Evolutionary conservation across 2,329 filamentous ascomycete genomes (phyloP), one percentile per base, ranked within the genome.

Genomic region (Colletotrichum lentis): DNA sequence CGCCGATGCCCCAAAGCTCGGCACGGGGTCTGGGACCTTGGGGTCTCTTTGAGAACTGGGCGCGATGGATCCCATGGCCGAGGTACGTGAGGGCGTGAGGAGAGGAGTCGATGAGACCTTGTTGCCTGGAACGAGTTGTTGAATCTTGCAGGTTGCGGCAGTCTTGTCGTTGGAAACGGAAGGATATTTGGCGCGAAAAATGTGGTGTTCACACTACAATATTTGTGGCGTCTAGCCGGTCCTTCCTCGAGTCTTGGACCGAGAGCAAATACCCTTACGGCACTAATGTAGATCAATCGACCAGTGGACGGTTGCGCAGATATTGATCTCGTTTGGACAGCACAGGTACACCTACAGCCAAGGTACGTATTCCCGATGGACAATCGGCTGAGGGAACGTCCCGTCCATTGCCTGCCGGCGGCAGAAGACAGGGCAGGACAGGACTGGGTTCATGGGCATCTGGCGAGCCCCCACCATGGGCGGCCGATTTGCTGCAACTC

Each of bases 401-500:
- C 62, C 44, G 58, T 49, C 27, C 27, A n/a, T 66, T 69, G 66
- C 62, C 66, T 69, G 66, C 62, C 66, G 62, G 55, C 43, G 24
- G 46, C 46, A 37, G 57, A 20, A 44, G 41, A 52, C 37, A 41
- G 43, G 49, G 54, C 63, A 35, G 44, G 41, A 52, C 37, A 41
- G 43, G 49, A 59, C 63, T 55, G 50, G 55, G 55, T 64, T 68
- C 47, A 47, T 49, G 54, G 49, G 62, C 62, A 50, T 56, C 56
- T 66, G 54, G 56, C 60, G n/a, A 50, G 37, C 55, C 55, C 49
- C 55, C 50, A 31, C 46, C 43, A 61, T 56, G 43, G 62, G 20
- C 35, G 35, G 39, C 43, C 50, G 66, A 68, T 60, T 56, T 61
- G 66, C 50, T 65, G 62, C 55, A 68, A 68, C 66, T 68, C 62